These are phyloP conservation scores for Chalara sp. DNA, from an alignment of 2,329 filamentous ascomycete species.

Conservation along the genomic window DNA sequence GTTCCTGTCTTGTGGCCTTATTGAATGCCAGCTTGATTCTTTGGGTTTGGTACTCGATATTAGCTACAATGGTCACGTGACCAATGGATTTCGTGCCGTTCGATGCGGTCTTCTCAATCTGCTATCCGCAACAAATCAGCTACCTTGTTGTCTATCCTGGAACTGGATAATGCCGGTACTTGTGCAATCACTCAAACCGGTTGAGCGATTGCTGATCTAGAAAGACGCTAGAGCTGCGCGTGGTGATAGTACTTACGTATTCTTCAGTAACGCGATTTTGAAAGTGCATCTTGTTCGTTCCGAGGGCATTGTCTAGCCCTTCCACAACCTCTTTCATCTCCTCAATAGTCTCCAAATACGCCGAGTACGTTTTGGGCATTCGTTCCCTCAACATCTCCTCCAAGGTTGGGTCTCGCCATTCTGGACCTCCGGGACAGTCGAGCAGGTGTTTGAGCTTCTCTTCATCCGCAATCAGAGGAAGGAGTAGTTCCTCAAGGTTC, in stretches of 20 bases:
- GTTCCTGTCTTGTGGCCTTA: constrained; percentile 6
- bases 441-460: constrained; percentile 5
- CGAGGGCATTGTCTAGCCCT: constrained; percentile 6
- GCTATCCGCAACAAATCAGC: too few species aligned
- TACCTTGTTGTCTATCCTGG: too few species aligned
- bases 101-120: too few species aligned
- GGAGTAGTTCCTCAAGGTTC: constrained; percentile 10
- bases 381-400: constrained; percentile 6
- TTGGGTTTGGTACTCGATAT: too few species aligned
- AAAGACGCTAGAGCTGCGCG: not conserved
- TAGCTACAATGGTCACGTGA: too few species aligned
- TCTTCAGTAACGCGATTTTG: constrained; percentile 5
- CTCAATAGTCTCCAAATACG: constrained; percentile 12
- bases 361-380: constrained; percentile 11
- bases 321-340: constrained; percentile 8
- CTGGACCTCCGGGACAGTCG: constrained; percentile 6
- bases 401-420: constrained; percentile 8
- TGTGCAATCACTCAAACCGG: too few species aligned
- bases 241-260: constrained; percentile 8
- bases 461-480: constrained; percentile 13
- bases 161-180: too few species aligned
- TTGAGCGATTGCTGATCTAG: too few species aligned
- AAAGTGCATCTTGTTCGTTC: constrained; percentile 10
- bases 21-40: constrained; percentile 8
- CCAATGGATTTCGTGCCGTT: too few species aligned